These are phyloP conservation scores for Balakata baccata DNA, from an alignment of 345 rosid genomes.

Conservation along the genomic window DNA sequence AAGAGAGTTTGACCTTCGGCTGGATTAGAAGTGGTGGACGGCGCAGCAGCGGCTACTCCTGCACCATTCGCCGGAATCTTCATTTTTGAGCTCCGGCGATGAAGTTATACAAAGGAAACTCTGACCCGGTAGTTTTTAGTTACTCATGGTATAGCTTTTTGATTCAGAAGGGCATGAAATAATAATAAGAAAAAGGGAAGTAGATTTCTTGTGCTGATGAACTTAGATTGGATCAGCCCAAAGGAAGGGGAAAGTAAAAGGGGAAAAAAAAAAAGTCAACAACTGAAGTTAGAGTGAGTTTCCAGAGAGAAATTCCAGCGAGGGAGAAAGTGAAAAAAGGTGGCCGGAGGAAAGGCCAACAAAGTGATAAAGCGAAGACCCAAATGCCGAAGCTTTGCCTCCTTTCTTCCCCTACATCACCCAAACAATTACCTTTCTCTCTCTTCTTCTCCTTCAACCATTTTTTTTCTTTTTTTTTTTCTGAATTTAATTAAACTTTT, in stretches of 20 bases:
- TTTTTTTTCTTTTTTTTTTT: conserved; percentile 9
- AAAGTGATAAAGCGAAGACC: conserved; percentile 14
- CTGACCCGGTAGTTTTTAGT: conserved; percentile 4
- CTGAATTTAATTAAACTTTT: conserved; percentile 3
- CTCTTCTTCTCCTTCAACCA: conserved; percentile 11
- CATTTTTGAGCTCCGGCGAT: conserved; percentile 22
- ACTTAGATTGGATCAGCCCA: conserved; percentile 27
- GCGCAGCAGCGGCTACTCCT: conserved; percentile 27
- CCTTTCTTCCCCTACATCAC: conserved; percentile 42
- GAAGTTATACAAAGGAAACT: not conserved
- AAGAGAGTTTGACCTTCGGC: conserved; percentile 40
- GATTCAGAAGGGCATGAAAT: not conserved
- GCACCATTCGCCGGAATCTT: conserved; percentile 41
- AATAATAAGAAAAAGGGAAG: not conserved
- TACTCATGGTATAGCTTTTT: not conserved
- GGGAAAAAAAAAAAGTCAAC: not conserved
- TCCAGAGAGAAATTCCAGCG: conserved; percentile 20
- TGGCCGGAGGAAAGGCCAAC: not conserved
- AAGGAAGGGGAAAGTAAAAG: not conserved
- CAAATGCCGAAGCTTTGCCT: conserved; percentile 40
- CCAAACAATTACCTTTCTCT: conserved; percentile 31
- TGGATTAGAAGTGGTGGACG: conserved; percentile 15
- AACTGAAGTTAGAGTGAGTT: not conserved
- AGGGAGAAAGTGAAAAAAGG: not conserved
- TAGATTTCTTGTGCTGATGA: not conserved